Base-by-base conservation (phyloP, 2,329 filamentous ascomycete genomes). In the Cordyceps pruinosa region DNA sequence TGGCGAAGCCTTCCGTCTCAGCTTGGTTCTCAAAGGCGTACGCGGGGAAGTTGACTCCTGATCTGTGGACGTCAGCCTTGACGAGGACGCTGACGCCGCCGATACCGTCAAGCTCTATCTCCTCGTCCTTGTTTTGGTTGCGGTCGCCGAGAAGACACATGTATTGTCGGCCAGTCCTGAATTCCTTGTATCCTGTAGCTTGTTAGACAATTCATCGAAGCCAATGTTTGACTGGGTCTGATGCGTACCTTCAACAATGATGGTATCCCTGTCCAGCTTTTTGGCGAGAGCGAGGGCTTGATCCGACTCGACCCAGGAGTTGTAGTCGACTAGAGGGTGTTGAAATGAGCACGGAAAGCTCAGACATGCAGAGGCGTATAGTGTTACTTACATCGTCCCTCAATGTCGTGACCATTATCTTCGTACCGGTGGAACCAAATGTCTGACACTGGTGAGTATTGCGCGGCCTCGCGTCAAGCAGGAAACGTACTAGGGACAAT, bases 21-120 rank as follows among this genome's bases (percentile, higher is more conserved):
- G 94, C 94, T 76, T 99, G 94, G 73, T 99, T 97, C 72, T 99
- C 94, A 70, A 99, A 99, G 3, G 94, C 83, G 68, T 99, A 99
- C 69, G 85, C 86, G 9, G 94, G 94, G 73, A 99, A 99, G 73
- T 99, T 99, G 77, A 99, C 94, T 61, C 93, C 92, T 93, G 93
- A 90, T 75, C 94, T 85, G 73, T 99, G 94, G 12, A 99, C 93
- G 71, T 99, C 93, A 6, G 91, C 94, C 77, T 99, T 99, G 63
- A 99, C 94, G 46, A 99, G 77, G 66, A 99, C 97, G 72, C 93
- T 97, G 61, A 99, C 94, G 66, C 94, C 94, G 62, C 94, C 94
- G 72, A 99, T 91, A 60, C 93, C 94, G 69, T 99, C 94, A 49
- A 99, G 87, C 63, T 91, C 85, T 28, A 97, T 84, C 73, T 97